Percentiles rank a stretch among this genome's conserved stretches.
These are phyloP conservation scores for Aureobasidium mangrovei DNA, from an alignment of 2,329 filamentous ascomycete genomes.

Conservation along the genomic window DNA sequence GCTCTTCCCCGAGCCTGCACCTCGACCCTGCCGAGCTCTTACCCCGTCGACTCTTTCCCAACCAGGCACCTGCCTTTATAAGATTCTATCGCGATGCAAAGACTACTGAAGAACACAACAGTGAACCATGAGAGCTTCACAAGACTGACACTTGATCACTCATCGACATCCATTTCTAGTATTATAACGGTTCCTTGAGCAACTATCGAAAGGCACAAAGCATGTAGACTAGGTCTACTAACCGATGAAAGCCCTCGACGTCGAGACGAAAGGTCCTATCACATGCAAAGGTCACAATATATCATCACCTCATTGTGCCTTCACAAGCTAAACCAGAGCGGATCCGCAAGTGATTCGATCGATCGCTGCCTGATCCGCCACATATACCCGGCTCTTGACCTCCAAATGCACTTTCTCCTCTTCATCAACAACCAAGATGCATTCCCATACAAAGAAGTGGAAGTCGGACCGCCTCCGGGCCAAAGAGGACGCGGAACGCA, in stretches of 20 bases:
- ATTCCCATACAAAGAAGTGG: conserved; percentile 18
- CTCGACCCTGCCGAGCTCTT: too few relatives aligned
- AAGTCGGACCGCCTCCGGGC: conserved; percentile 15
- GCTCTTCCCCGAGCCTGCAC: too few relatives aligned
- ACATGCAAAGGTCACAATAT: background rate
- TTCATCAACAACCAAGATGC: conserved; percentile 5
- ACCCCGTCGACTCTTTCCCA: too few relatives aligned
- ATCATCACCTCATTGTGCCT: background rate
- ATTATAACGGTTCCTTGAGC: background rate
- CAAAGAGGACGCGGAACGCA: conserved; percentile 16
- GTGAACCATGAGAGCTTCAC: too few relatives aligned
- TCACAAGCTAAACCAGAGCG: background rate
- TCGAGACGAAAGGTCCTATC: background rate
- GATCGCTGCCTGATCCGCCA: background rate
- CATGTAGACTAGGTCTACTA: background rate
- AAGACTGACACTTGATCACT: too few relatives aligned
- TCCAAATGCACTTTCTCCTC: background rate
- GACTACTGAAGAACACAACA: too few relatives aligned
- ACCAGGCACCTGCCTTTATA: too few relatives aligned
- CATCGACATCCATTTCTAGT: too few relatives aligned
- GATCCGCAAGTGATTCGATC: background rate
- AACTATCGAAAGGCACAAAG: too few relatives aligned
- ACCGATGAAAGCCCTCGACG: background rate
- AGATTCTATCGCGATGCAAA: too few relatives aligned
- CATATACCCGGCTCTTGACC: background rate